A percentile compares a stretch with the other conserved stretches of the same genome.
Evolutionary conservation across 331 rosid genomes (phyloP).

Genomic region (Spiraea crenata): DNA sequence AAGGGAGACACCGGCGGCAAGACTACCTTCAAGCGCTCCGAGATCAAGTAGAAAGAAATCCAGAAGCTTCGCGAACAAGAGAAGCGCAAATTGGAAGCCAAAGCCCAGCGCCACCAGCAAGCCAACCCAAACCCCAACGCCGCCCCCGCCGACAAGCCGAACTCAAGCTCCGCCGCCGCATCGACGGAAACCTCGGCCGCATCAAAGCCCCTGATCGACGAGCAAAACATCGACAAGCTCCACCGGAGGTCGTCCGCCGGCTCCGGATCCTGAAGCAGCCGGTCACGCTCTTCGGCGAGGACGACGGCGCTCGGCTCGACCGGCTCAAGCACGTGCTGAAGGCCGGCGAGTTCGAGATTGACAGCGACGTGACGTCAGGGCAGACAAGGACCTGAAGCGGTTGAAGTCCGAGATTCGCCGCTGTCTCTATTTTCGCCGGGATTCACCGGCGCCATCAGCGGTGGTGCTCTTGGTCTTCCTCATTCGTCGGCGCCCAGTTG

Average conservation of each 20-base stretch:
- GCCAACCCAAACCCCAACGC: conserved; percentile 24
- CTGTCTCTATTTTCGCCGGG: no score
- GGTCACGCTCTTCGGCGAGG: conserved; percentile 89
- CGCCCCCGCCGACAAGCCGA: conserved; percentile 9
- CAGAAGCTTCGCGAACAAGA: conserved; percentile 91
- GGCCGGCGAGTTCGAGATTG: conserved; percentile 83
- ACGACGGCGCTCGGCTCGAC: no score
- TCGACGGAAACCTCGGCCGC: conserved; percentile 44
- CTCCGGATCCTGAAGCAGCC: conserved; percentile 92
- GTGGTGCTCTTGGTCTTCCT: no score
- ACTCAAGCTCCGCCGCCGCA: conserved; percentile 8
- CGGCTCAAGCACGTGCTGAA: no score
- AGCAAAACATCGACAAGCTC: conserved; percentile 74
- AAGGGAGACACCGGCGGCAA: conserved; percentile 81
- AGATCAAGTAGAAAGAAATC: conserved; percentile 73
- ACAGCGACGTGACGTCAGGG: conserved; percentile 93
- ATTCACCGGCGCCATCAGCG: no score
- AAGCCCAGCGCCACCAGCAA: conserved; percentile 56
- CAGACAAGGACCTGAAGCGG: no score
- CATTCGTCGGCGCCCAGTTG: no score
- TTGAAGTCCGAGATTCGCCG: no score
- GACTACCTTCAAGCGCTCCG: conserved; percentile 84
- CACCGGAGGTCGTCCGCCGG: conserved; percentile 89
- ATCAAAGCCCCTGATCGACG: conserved; percentile 53
- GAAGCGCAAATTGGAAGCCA: conserved; percentile 84